phyloP scores from a whole-genome alignment of 345 rosid species.

The Gossypium herbaceum region DNA sequence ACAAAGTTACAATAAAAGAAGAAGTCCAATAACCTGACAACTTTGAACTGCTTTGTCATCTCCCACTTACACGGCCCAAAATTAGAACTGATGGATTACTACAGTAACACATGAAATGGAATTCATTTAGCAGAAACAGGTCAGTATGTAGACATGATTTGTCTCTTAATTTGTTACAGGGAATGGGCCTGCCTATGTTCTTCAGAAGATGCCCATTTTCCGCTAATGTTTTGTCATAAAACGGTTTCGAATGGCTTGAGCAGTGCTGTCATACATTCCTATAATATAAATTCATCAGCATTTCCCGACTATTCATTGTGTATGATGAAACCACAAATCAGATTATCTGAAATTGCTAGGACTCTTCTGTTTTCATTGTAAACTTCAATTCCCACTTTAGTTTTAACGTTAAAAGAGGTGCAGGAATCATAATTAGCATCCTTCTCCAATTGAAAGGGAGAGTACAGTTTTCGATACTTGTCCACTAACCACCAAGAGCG shows the following conservation, averaged over 20 bases:
- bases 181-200: not conserved
- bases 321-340: not conserved
- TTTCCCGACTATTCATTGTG: not conserved
- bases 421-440: constrained; percentile 44
- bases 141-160: not conserved
- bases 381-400: not conserved
- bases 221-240: no score
- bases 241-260: not conserved
- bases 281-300: not conserved
- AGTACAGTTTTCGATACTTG: constrained; percentile 20
- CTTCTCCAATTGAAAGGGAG: not conserved
- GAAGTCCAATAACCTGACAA: no score
- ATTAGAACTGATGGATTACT: not conserved
- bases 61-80: not conserved
- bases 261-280: not conserved
- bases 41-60: no score
- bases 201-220: not conserved
- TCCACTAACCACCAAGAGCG: constrained; percentile 17
- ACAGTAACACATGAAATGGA: not conserved
- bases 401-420: not conserved
- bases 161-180: not conserved
- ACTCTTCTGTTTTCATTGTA: not conserved
- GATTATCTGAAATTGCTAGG: not conserved
- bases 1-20: no score
- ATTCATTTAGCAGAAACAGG: not conserved